Evolutionary conservation across 305 asterid species (phyloP), one percentile per base, ranked within the genome.

Genomic region (Fraxinus latifolia): DNA sequence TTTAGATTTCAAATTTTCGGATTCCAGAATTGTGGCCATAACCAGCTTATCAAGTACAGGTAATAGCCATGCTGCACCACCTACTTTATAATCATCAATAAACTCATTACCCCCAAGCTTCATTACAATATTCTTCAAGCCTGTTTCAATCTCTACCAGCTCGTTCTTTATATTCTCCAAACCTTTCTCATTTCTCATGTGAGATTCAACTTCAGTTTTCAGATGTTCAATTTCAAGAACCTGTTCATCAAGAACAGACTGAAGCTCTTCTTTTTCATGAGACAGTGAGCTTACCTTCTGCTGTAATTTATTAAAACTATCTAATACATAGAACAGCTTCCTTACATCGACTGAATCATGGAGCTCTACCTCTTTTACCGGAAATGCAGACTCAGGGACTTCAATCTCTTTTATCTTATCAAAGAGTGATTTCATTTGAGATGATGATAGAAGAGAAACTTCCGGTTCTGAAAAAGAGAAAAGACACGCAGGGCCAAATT

Each of bases 321-420:
- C 98, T 84, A 96, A 77, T 77, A 96, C 78, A 71, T 88, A 91
- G 85, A 90, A 91, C 86, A 96, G 90, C 90, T 95, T 95, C 81
- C 90, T 87, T 3, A 87, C 89, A 84, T 84, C 82, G 27, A 87
- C 82, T 36, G 94, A 85, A 87, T 83, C 88, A 77, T 82, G 81
- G 74, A 87, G 80, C 82, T 83, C 86, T 79, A 39, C 78, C 83
- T 91, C 87, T 85, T 85, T 89, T 81, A 76, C 78, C 12, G 86
- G 82, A 77, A 77, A 79, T 44, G 79, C 91, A 77, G 81, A 82
- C 78, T 87, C 86, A 78, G 94, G 91, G 74, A 90, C 75, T 81
- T 90, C 91, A 86, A 93, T 77, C 79, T 79, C 91, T 76, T 86
- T 89, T 80, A 95, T 83, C 90, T 93, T 95, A 76, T 90, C 90